phyloP scores from a whole-genome alignment of 148 eudicot genomes.

The Cornus florida region DNA sequence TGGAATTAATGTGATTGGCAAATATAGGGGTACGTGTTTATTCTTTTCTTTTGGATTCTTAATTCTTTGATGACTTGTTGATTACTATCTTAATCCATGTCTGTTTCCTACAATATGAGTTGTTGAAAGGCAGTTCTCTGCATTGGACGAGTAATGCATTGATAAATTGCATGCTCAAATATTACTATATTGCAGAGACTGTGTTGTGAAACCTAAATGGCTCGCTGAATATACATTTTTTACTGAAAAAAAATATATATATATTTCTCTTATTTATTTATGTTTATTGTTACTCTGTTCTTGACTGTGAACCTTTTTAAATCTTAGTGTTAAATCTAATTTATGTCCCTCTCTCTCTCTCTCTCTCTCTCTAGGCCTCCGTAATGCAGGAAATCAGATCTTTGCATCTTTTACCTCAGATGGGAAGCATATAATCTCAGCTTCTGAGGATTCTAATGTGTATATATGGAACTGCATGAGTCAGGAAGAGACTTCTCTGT shows the following conservation, averaged over 20 bases:
- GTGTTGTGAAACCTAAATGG: background rate
- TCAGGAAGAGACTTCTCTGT: conserved; percentile 21
- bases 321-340: background rate
- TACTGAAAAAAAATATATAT: background rate
- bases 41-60: background rate
- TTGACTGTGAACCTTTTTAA: background rate
- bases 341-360: background rate
- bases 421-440: conserved; percentile 78
- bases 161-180: background rate
- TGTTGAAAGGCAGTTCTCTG: background rate
- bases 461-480: conserved; percentile 67
- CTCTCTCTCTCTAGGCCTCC: conserved; percentile 38
- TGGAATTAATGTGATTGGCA: conserved; percentile 67
- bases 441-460: conserved; percentile 74
- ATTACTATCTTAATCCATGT: background rate
- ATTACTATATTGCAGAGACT: background rate
- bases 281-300: background rate
- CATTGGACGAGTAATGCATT: background rate
- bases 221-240: background rate
- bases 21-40: conserved; percentile 61
- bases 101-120: background rate
- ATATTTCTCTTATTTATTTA: background rate
- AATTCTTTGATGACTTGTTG: background rate
- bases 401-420: conserved; percentile 75
- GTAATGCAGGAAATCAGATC: conserved; percentile 52